Base-by-base conservation (phyloP, 192 early-diverging fungal species). In the Podila epigama region DNA sequence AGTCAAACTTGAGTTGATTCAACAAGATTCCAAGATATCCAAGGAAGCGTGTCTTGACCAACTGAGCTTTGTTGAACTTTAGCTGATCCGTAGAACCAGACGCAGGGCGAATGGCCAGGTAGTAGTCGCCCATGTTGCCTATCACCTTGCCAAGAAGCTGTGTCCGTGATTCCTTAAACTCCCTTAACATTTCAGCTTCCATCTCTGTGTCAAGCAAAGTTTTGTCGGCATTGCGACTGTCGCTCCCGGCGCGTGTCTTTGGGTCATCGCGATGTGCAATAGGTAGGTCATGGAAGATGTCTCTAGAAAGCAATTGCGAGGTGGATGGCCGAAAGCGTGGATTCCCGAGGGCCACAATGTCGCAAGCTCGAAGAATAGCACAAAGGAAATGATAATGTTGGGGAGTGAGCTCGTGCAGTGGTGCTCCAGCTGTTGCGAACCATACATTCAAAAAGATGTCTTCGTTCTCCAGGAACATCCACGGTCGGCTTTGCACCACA, bases 91-190 rank as follows among this genome's bases (percentile, higher is more conserved):
- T 32, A 22, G 56, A 36, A 8, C 56, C 58, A 29, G 34, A 0
- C 9, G 13, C 58, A 40, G 58, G 34, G 7, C 58, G 58, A 8
- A 65, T 9, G 37, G 9, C 20, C 9, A 53, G 28, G 32, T 68
- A 77, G 27, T 68, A 66, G 13, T 77, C 73, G 18, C 73, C 66
- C 8, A 77, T 77, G 36, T 77, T 77, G 20, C 60, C 54, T 5
- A 77, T 44, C 8, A 58, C 66, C 27, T 59, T 66, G 13, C 37
- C 60, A 12, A 77, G 9, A 16, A 77, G 1, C 5, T 77, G 58
- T 31, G 37, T 28, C 22, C 73, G 62, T 20, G 57, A 40, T 22
- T 53, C 54, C 27, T 62, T 77, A 35, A 77, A 64, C 50, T 77
- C 58, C 5, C 64, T 41, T 2, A 59, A 5, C 36, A 60, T 33